Evolutionary conservation across 208 protist species (phyloP), one percentile per base, ranked within the genome.

Genomic region (Trypanosoma lewisi): DNA sequence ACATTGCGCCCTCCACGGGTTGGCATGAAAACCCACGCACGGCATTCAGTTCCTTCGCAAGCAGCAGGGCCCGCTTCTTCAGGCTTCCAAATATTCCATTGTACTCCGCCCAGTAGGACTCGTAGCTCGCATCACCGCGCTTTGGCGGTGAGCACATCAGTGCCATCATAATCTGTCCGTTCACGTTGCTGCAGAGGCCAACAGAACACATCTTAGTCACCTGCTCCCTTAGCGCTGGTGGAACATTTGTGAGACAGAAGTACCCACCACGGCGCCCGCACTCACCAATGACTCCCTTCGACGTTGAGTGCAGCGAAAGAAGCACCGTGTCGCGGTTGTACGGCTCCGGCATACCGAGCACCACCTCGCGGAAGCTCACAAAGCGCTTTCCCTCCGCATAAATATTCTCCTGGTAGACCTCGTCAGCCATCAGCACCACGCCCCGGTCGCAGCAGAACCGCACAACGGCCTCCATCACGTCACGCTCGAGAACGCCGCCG

Each of bases 331-430:
- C 65, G 11, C 54, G 64, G 83, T 70, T 74, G 71, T 92, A 88
- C 62, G 83, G 78, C 58, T 30, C 82, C n/a, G 75, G 75, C 70
- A 93, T 80, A 37, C 60, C 54, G 21, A 80, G 73, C 62, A 89
- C 78, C 17, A 92, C 83, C 56, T 79, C 65, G 12, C 85, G 85
- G 77, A 90, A 91, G 50, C 97, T 99, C 37, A 98, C 49, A 39
- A 99, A 88, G 66, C 95, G 70, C 58, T 94, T 94, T 27, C 73
- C 78, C 30, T 73, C 45, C 31, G 50, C 69, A 76, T 99, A 99
- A 36, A 99, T 87, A 74, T 99, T 99, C 45, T 96, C 93, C 89
- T 99, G 98, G 82, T 99, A 99, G 19, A 99, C 98, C 82, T 99
- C 98, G 64, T 99, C 98, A 25, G 98, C 97, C 27, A 99, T 71